Evolutionary conservation across 139 green algal species (phyloP).

Genomic region (Chlorella vulgaris): DNA sequence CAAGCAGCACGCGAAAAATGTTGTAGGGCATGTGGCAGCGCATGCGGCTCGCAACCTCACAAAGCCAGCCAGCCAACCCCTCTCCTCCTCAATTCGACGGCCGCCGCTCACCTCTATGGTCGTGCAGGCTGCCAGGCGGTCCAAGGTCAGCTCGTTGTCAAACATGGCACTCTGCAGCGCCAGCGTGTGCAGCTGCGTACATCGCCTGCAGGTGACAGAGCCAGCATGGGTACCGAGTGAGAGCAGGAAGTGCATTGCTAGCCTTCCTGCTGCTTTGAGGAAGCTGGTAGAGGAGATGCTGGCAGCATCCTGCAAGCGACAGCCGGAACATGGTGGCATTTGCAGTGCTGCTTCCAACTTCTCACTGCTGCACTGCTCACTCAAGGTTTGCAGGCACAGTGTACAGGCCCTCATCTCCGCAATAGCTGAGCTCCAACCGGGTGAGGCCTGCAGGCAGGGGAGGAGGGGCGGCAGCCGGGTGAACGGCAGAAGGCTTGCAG

Average conservation of each 20-base stretch:
- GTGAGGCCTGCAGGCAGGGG: slow-evolving; percentile 9
- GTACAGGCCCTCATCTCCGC: slow-evolving; percentile 26
- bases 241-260: background rate
- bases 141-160: slow-evolving; percentile 22
- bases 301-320: too few relatives aligned
- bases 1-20: background rate
- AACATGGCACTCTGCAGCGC: slow-evolving; percentile 19
- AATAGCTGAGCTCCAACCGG: slow-evolving; percentile 26
- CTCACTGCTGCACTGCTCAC: background rate
- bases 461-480: background rate
- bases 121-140: slow-evolving; percentile 6
- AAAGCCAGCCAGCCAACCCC: too few relatives aligned
- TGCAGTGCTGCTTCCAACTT: too few relatives aligned
- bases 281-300: too few relatives aligned
- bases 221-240: background rate
- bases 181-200: slow-evolving; percentile 17
- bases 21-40: too few relatives aligned
- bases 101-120: slow-evolving; percentile 20
- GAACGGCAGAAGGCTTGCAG: background rate
- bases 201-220: background rate
- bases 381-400: background rate
- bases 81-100: too few relatives aligned
- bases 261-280: background rate
- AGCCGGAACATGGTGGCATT: too few relatives aligned
- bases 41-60: too few relatives aligned